Evolutionary conservation across 371 early-diverging fungal species (phyloP).

Genomic region (Mortierella sp.): DNA sequence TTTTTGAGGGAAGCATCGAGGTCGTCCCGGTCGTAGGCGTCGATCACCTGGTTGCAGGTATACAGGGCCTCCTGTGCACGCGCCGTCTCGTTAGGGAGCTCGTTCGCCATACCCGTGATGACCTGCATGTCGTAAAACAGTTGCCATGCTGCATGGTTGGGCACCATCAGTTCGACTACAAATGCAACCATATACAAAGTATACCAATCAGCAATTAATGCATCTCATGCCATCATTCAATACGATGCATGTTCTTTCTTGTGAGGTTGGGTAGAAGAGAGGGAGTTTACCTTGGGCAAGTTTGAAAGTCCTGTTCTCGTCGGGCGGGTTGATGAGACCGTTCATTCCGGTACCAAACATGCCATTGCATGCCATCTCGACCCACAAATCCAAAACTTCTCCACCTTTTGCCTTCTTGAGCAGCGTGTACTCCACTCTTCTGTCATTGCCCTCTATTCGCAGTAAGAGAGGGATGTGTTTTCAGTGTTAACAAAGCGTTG

Average conservation of each 20-base stretch:
- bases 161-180: conserved; percentile 79
- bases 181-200: conserved; percentile 27
- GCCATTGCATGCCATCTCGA: conserved; percentile 95
- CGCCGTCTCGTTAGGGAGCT: conserved; percentile 76
- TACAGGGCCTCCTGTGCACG: conserved; percentile 85
- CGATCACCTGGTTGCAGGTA: conserved; percentile 85
- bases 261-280: neutral
- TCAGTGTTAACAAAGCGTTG: neutral
- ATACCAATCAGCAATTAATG: neutral
- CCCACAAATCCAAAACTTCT: conserved; percentile 76
- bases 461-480: neutral
- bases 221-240: neutral
- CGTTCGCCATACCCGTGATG: conserved; percentile 81
- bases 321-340: conserved; percentile 75
- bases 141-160: conserved; percentile 73
- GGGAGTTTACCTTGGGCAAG: conserved; percentile 31
- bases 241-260: neutral
- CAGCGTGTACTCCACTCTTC: conserved; percentile 84
- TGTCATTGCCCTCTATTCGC: conserved; percentile 65
- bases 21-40: conserved; percentile 72
- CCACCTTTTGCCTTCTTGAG: conserved; percentile 72
- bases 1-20: conserved; percentile 62
- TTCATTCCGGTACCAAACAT: conserved; percentile 88
- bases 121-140: conserved; percentile 86
- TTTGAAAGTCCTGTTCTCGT: conserved; percentile 68